Percentiles rank a stretch among this genome's conserved stretches.
These are phyloP conservation scores for Discostella pseudostelligera DNA, from an alignment of 108 stramenopile genomes.

Conservation along the genomic window DNA sequence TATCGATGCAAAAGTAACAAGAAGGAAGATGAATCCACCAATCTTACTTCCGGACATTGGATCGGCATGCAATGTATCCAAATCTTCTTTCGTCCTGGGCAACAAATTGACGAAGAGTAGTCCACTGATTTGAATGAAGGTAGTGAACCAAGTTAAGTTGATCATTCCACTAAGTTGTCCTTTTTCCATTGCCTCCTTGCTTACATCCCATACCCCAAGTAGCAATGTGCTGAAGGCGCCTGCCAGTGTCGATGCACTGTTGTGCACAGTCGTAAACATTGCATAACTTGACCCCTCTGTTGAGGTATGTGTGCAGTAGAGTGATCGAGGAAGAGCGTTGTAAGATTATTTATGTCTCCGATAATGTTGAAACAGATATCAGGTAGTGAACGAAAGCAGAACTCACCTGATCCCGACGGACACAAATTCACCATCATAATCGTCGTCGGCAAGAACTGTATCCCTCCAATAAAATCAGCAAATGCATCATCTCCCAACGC, in stretches of 20 bases:
- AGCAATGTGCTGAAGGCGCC: constrained; percentile 64
- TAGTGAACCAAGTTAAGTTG: constrained; percentile 75
- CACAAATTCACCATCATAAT: constrained; percentile 88
- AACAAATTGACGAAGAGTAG: constrained; percentile 70
- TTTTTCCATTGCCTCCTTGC: constrained; percentile 59
- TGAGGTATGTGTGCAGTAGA: too few relatives aligned
- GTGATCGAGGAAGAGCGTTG: too few relatives aligned
- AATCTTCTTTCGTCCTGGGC: constrained; percentile 77
- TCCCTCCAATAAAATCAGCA: constrained; percentile 74
- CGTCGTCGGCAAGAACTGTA: constrained; percentile 79
- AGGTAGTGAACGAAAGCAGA: too few relatives aligned
- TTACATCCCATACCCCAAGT: constrained; percentile 77
- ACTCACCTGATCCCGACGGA: constrained; percentile 59
- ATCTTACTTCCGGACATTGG: constrained; percentile 52
- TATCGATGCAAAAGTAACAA: constrained; percentile 64
- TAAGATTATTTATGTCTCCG: too few relatives aligned
- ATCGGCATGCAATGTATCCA: constrained; percentile 54
- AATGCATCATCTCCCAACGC: constrained; percentile 87
- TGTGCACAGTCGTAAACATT: constrained; percentile 85
- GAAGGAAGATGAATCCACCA: constrained; percentile 76
- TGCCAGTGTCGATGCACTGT: constrained; percentile 59
- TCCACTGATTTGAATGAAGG: constrained; percentile 67
- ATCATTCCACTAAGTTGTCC: constrained; percentile 68
- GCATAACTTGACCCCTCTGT: constrained; percentile 87
- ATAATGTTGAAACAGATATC: too few relatives aligned